Evolutionary conservation across 2,329 filamentous ascomycete genomes (phyloP).

Genomic region (Coleophoma cylindrospora): DNA sequence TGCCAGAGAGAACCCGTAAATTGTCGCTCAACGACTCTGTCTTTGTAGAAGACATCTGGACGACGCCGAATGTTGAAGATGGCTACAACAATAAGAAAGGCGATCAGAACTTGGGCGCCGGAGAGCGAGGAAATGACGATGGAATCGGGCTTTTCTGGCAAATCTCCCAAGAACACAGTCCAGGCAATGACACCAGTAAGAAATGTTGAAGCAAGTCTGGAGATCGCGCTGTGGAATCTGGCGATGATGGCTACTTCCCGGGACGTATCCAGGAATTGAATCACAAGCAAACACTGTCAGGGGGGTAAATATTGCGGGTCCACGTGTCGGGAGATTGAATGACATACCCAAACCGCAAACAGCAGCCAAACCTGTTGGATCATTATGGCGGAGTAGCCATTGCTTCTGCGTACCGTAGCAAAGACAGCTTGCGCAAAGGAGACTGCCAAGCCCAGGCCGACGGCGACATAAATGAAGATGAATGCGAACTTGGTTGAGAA

Average conservation of each 20-base stretch:
- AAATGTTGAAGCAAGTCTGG: slow-evolving; percentile 9
- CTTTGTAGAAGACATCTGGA: slow-evolving; percentile 58
- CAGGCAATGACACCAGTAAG: slow-evolving; percentile 8
- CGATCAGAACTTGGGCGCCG: slow-evolving; percentile 9
- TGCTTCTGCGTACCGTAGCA: slow-evolving; percentile 35
- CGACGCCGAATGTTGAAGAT: slow-evolving; percentile 49
- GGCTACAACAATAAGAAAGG: slow-evolving; percentile 2
- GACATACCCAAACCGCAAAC: slow-evolving; percentile 55
- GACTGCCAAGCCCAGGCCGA: slow-evolving; percentile 43
- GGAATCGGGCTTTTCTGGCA: not conserved
- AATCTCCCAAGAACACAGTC: slow-evolving; percentile 1
- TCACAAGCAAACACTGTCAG: slow-evolving; percentile 39
- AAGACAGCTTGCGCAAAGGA: slow-evolving; percentile 52
- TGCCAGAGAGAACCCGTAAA: slow-evolving; percentile 53
- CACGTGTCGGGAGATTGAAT: slow-evolving; percentile 9
- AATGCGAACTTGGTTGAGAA: slow-evolving; percentile 59
- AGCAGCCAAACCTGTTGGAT: slow-evolving; percentile 52
- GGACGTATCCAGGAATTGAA: slow-evolving; percentile 22
- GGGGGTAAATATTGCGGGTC: no score
- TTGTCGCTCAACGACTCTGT: slow-evolving; percentile 57
- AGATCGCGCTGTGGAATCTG: slow-evolving; percentile 9
- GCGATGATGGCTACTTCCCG: slow-evolving; percentile 6
- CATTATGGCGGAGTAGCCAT: slow-evolving; percentile 14
- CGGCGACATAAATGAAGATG: slow-evolving; percentile 43
- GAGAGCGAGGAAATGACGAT: slow-evolving; percentile 3